These are phyloP conservation scores for Neurospora intermedia DNA, from an alignment of 495 filamentous ascomycete species.

Conservation along the genomic window DNA sequence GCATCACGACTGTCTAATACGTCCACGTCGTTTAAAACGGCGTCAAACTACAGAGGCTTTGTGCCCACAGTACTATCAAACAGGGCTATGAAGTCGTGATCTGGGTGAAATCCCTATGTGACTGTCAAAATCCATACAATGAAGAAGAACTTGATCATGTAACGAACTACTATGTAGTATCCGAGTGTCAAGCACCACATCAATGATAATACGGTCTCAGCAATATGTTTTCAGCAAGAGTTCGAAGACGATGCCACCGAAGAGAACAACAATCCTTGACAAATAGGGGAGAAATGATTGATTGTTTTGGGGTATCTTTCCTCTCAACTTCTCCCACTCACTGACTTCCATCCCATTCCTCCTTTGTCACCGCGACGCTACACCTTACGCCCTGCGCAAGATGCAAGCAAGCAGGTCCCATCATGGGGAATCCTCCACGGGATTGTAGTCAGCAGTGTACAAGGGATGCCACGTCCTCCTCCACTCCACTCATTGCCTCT, in stretches of 20 bases:
- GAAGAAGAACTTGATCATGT: background rate
- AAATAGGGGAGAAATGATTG: background rate
- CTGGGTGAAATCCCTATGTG: background rate
- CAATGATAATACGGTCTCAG: background rate
- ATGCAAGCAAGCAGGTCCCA: background rate
- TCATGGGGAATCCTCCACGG: background rate
- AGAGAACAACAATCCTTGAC: background rate
- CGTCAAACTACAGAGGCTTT: background rate
- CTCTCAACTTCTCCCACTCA: background rate
- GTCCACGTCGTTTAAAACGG: background rate
- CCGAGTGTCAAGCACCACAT: background rate
- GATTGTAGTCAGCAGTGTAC: background rate
- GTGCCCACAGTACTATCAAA: background rate
- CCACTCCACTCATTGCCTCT: background rate
- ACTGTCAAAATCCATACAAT: background rate
- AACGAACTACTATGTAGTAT: background rate
- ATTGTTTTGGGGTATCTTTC: background rate
- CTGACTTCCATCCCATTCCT: background rate
- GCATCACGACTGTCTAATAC: background rate
- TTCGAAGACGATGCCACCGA: background rate
- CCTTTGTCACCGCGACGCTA: background rate
- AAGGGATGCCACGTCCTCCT: background rate
- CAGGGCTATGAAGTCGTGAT: background rate
- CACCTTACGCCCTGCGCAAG: background rate
- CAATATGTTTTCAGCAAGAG: background rate